Percentiles rank a stretch among this genome's conserved stretches.
Evolutionary conservation across 2,329 filamentous ascomycete genomes (phyloP).

Genomic region (Fusarium tjaetaba): DNA sequence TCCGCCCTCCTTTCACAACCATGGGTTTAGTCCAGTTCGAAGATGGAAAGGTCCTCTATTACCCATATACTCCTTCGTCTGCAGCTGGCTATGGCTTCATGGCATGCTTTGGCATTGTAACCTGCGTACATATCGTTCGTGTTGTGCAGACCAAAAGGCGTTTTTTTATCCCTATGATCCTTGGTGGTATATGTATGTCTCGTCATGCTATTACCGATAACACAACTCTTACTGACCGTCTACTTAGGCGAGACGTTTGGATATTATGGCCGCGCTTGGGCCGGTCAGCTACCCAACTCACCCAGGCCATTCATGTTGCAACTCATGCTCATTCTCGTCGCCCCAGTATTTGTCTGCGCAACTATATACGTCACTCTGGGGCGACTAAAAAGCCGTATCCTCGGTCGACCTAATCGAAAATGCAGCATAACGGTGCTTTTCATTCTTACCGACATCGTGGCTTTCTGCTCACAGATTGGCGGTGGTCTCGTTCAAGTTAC

Average conservation of each 20-base stretch:
- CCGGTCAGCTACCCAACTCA: neutral
- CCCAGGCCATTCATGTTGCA: neutral
- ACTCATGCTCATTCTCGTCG: neutral
- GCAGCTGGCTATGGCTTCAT: neutral
- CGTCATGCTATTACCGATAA: accelerated
- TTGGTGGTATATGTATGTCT: neutral
- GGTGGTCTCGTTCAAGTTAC: neutral
- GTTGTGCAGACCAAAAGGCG: neutral
- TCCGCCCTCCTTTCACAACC: neutral
- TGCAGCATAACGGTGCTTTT: neutral
- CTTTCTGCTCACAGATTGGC: neutral
- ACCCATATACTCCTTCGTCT: neutral
- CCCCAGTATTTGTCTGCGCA: neutral
- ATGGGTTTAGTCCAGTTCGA: neutral
- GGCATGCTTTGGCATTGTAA: neutral
- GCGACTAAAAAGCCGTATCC: neutral
- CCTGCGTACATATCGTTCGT: neutral
- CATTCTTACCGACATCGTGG: neutral
- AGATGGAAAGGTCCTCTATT: neutral
- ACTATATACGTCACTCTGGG: neutral
- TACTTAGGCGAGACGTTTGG: neutral
- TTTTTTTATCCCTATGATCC: neutral
- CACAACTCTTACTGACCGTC: neutral
- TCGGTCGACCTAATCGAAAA: neutral
- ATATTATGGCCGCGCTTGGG: neutral